Evolutionary conservation across 371 early-diverging fungal species (phyloP).

Genomic region (Rhizopus microsporus): DNA sequence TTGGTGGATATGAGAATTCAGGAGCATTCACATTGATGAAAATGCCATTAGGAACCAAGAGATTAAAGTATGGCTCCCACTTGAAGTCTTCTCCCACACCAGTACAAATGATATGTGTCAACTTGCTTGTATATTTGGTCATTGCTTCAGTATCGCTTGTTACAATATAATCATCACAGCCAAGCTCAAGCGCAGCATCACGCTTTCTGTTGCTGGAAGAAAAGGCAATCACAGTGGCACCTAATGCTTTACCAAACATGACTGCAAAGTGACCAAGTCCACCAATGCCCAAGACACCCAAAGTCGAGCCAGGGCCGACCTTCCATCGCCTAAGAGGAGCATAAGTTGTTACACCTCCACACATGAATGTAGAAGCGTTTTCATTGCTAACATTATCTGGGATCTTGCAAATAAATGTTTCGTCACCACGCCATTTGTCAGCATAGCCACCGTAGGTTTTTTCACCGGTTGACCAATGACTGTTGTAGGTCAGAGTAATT

Average conservation of each 20-base stretch:
- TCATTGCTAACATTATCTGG: constrained; percentile 57
- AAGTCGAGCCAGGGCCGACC: constrained; percentile 44
- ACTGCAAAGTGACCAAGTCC: constrained; percentile 18
- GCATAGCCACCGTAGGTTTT: constrained; percentile 73
- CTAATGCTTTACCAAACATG: constrained; percentile 14
- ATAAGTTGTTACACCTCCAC: constrained; percentile 28
- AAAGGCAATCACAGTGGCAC: constrained; percentile 59
- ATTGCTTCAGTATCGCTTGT: no score
- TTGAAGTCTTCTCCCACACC: no score
- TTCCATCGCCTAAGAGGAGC: constrained; percentile 43
- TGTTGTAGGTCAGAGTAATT: constrained; percentile 61
- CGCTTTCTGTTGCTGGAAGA: constrained; percentile 33
- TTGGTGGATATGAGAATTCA: no score
- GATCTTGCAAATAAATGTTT: constrained; percentile 61
- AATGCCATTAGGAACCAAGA: no score
- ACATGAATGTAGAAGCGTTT: constrained; percentile 57
- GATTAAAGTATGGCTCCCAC: no score
- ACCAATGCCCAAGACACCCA: constrained; percentile 72
- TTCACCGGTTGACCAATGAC: constrained; percentile 51
- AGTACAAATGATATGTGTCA: no score
- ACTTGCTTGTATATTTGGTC: no score
- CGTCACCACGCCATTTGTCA: constrained; percentile 26
- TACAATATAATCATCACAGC: constrained; percentile 7
- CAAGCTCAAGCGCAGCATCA: constrained; percentile 36
- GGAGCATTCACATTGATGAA: no score